Base-by-base conservation (phyloP, 2,329 filamentous ascomycete species). In the Ceratocystiopsis minuta region DNA sequence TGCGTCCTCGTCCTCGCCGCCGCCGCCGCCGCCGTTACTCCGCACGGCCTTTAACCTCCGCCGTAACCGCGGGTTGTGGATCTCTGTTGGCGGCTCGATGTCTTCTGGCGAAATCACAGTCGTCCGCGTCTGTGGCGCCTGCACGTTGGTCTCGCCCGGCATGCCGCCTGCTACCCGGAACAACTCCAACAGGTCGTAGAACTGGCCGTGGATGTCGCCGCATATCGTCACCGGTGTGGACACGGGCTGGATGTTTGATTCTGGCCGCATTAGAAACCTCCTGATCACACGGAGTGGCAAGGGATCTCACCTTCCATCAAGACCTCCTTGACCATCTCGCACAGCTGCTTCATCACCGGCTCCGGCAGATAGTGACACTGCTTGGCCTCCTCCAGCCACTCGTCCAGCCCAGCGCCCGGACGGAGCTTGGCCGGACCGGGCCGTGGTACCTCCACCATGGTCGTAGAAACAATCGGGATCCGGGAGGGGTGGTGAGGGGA, bases 161-260 rank as follows among this genome's bases (percentile, higher is more conserved):
- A 96, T 95, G 50, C 90, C 90, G 46, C 90, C 90, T 38, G 88
- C 86, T 35, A 98, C 88, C 42, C 87, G 80, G 63, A 98, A 98
- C 39, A 98, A 76, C 66, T 98, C 90, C 47, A 96, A 75, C 11
- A 98, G 70, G 60, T 98, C 90, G 63, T 98, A 96, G 60, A 96
- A 96, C 63, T 98, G 90, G 53, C 90, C 90, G 62, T 98, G 90
- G 48, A 98, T 96, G 58, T 98, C 90, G 56, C 90, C 90, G 56
- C 90, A 96, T 48, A 98, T 81, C 6, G 90, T 98, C 48, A 98
- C 90, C 7, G 90, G 90, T 0, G 90, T 94, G 42, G 81, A 77
- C 16, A 98, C 88, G n/a, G 90, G 90, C 59, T 96, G 90, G 45
- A 98, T 96, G 59, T 98, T 98, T 50, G 87, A 95, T 64, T 98